A percentile compares a stretch with the other conserved stretches of the same genome.
phyloP scores from a whole-genome alignment of 441 rosid species.

The Cnidoscolus chayamansa region DNA sequence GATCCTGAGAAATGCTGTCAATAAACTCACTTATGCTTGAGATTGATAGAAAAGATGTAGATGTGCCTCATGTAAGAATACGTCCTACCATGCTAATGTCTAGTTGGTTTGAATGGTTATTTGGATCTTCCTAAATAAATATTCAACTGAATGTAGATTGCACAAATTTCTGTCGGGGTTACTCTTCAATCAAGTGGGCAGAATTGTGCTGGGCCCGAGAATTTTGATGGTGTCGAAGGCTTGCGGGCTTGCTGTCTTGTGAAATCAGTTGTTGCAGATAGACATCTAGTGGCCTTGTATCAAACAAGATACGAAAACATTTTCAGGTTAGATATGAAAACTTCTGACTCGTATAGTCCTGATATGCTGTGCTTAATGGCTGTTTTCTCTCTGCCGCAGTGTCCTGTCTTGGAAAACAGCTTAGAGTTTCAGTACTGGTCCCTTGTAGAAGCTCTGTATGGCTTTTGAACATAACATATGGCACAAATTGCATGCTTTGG shows the following conservation, averaged over 20 bases:
- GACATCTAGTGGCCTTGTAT: conserved; percentile 79
- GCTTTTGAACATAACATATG: conserved; percentile 48
- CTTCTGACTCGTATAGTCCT: background rate
- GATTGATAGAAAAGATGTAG: conserved; percentile 97
- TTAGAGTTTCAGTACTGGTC: conserved; percentile 75
- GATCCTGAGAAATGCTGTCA: conserved; percentile 92
- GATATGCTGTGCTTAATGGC: background rate
- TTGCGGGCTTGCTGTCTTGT: conserved; percentile 91
- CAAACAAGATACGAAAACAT: conserved; percentile 79
- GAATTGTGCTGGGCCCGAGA: conserved; percentile 99
- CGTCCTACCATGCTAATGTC: conserved; percentile 13
- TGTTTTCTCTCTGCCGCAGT: conserved; percentile 37
- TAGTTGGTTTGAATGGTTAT: conserved; percentile 15
- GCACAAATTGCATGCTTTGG: too few relatives aligned
- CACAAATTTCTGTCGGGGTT: conserved; percentile 92
- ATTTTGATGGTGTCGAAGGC: conserved; percentile 94
- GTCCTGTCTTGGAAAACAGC: conserved; percentile 74
- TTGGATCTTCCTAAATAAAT: background rate
- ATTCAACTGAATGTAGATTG: conserved; percentile 54
- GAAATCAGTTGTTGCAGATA: conserved; percentile 89
- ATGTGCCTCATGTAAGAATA: conserved; percentile 65
- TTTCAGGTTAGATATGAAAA: conserved; percentile 57
- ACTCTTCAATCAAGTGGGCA: conserved; percentile 96
- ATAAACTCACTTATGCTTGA: conserved; percentile 86
- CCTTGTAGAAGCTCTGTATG: conserved; percentile 75